Percentiles rank a stretch among this genome's conserved stretches.
These are phyloP conservation scores for Boletus sp. DNA, from an alignment of 768 basidiomycete species.

Conservation along the genomic window DNA sequence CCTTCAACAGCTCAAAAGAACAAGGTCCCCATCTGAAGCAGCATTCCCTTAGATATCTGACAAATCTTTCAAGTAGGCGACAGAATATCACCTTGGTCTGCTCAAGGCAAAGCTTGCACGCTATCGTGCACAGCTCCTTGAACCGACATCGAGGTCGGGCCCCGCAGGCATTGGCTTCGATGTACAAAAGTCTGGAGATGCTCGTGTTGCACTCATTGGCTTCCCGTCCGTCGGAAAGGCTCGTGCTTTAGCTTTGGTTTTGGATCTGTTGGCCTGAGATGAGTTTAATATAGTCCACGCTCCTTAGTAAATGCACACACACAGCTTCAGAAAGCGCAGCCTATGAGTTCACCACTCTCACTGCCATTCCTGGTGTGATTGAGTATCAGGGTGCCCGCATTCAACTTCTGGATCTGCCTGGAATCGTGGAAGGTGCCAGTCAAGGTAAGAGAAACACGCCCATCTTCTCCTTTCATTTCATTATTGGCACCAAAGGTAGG, in stretches of 20 bases:
- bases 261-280: slow-evolving; percentile 2
- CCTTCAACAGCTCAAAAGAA: slow-evolving; percentile 80
- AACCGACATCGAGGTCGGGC: slow-evolving; percentile 82
- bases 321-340: slow-evolving; percentile 87
- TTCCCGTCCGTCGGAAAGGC: slow-evolving; percentile 95
- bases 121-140: slow-evolving; percentile 92
- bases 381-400: slow-evolving; percentile 94
- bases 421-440: slow-evolving; percentile 92
- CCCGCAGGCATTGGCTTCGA: slow-evolving; percentile 83
- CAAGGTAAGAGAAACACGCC: slow-evolving; percentile 43
- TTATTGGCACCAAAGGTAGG: slow-evolving; percentile 44
- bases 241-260: not conserved
- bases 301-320: slow-evolving; percentile 87
- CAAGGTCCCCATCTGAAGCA: slow-evolving; percentile 51
- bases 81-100: slow-evolving; percentile 90
- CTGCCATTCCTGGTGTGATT: slow-evolving; percentile 95
- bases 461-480: not conserved
- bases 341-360: slow-evolving; percentile 94
- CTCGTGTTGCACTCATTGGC: slow-evolving; percentile 87
- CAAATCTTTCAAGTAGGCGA: slow-evolving; percentile 54
- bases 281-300: slow-evolving; percentile 61
- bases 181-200: slow-evolving; percentile 85
- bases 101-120: slow-evolving; percentile 93
- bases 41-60: slow-evolving; percentile 7
- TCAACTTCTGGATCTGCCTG: slow-evolving; percentile 92